A percentile compares a stretch with the other conserved stretches of the same genome.
Conservation (phyloP, 345 rosid genomes). For the Rhodomyrtus tomentosa region DNA sequence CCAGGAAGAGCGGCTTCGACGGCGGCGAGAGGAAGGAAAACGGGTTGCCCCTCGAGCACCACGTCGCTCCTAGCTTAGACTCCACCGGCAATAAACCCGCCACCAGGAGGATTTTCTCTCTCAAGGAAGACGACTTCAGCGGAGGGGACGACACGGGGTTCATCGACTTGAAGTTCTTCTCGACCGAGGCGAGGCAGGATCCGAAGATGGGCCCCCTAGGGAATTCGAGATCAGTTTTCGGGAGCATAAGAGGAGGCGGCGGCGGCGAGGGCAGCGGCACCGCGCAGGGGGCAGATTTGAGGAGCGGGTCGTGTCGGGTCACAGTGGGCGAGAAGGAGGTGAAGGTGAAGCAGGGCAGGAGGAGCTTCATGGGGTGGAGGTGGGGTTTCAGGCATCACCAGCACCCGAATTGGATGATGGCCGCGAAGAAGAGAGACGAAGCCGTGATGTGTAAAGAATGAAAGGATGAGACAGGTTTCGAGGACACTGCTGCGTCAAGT, state of each 20-base stretch:
- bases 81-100: conserved; percentile 5
- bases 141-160: conserved; percentile 76
- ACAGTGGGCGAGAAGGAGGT: conserved; percentile 51
- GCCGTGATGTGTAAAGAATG: not conserved
- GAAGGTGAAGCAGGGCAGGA: conserved; percentile 45
- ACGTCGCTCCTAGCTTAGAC: not conserved
- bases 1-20: conserved; percentile 26
- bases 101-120: conserved; percentile 54
- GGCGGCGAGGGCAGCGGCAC: not conserved
- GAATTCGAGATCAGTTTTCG: conserved; percentile 36
- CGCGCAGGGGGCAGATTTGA: not conserved
- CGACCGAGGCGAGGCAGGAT: conserved; percentile 15
- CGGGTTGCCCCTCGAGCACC: conserved; percentile 14
- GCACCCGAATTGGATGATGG: conserved; percentile 13
- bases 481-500: not conserved
- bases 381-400: conserved; percentile 74
- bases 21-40: conserved; percentile 42
- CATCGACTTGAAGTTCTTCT: conserved; percentile 74
- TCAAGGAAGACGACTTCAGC: conserved; percentile 59
- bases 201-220: conserved; percentile 16
- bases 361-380: conserved; percentile 85
- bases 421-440: conserved; percentile 23
- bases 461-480: not conserved
- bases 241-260: conserved; percentile 38
- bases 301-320: conserved; percentile 43